Base-by-base conservation (phyloP, 2,329 filamentous ascomycete species). In the Ophiostoma australiae region DNA sequence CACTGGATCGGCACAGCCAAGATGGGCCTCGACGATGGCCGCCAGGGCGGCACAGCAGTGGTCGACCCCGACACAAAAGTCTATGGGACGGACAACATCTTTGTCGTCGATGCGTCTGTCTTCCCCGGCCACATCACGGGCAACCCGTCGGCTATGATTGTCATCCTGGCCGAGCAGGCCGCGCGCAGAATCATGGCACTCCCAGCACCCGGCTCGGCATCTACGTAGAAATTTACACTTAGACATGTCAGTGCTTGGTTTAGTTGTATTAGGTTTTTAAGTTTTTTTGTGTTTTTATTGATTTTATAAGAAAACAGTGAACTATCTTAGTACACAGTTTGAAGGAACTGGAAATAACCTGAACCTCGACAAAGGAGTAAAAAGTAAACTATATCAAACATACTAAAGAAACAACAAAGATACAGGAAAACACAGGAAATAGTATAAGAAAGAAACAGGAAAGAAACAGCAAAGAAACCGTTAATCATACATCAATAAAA, bases 61-160 rank as follows among this genome's bases (percentile, higher is more conserved):
- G 88, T 90, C 0, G 89, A 90, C 74, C 77, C 82, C 13, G 81
- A 90, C 78, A 85, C 87, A 71, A 86, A 85, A 78, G 87, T 91
- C 6, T 90, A 87, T 76, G 89, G 88, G 48, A 90, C 86, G 0
- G 87, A 90, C 75, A 90, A 91, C 79, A n/a, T 48, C 20, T 48
- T n/a, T n/a, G 44, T 10, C 17, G 44, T n/a, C 7, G 44, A 48
- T n/a, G 44, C 20, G 20, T 48, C 44, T 20, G 44, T 48, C 44
- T 48, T 48, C 7, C 20, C 44, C 17, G 44, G 44, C 4, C 20
- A 48, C 7, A 48, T 20, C 17, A 48, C 44, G 1, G 44, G 44
- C 44, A 48, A 48, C 44, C 44, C 44, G 44, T 20, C 44, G 20
- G 44, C 44, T 20, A 48, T 48, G 44, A n/a, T 48, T 48, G 44